These are phyloP conservation scores for Geosmithia putterillii DNA, from an alignment of 2,329 filamentous ascomycete species.

Conservation along the genomic window DNA sequence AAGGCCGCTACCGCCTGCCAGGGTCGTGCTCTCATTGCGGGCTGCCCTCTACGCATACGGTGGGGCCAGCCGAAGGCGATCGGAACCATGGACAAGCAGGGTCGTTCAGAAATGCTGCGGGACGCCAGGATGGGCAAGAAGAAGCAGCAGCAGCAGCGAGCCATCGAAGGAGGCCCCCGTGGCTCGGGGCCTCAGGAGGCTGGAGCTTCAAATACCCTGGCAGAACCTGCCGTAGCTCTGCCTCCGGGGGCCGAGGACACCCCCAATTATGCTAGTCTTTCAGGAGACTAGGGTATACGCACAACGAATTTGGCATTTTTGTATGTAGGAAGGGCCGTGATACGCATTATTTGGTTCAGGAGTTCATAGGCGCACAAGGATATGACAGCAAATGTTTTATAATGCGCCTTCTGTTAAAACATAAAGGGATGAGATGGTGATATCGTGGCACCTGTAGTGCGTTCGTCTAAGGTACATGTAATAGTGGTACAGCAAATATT, in stretches of 20 bases:
- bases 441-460: conserved; percentile 5
- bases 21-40: conserved; percentile 79
- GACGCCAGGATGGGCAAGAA: conserved; percentile 42
- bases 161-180: conserved; percentile 20
- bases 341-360: not conserved
- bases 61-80: conserved; percentile 91
- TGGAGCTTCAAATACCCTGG: conserved; percentile 1
- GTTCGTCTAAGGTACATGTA: conserved; percentile 5
- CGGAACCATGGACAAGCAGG: conserved; percentile 80
- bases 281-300: conserved; percentile 54
- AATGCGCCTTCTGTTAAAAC: not conserved
- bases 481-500: conserved; percentile 5
- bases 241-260: conserved; percentile 70
- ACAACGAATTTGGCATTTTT: conserved; percentile 14
- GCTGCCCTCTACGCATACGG: conserved; percentile 77
- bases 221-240: conserved; percentile 44
- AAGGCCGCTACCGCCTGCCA: conserved; percentile 74
- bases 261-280: conserved; percentile 68
- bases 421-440: not conserved
- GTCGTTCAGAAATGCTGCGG: conserved; percentile 67
- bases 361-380: not conserved
- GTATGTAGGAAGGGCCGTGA: conserved; percentile 1
- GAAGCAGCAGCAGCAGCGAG: conserved; percentile 8
- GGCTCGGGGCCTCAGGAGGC: conserved; percentile 11
- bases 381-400: not conserved